Percentiles rank a stretch among this genome's conserved stretches.
phyloP scores from a whole-genome alignment of 2,329 filamentous ascomycete genomes.

The Trichophaea hybrida region DNA sequence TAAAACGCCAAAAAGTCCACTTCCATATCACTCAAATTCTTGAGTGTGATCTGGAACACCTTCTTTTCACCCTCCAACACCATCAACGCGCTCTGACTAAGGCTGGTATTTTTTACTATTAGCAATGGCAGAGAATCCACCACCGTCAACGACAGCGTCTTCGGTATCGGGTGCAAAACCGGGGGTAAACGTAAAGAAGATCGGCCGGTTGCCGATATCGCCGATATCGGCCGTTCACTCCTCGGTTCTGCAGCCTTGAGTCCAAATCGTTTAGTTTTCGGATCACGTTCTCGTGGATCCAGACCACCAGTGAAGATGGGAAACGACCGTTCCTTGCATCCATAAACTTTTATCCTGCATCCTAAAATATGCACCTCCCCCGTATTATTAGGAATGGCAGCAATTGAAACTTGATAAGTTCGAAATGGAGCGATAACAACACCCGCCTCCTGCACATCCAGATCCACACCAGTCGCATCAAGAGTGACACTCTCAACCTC shows the following conservation, averaged over 20 bases:
- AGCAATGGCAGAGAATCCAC: constrained; percentile 68
- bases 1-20: constrained; percentile 78
- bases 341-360: constrained; percentile 62
- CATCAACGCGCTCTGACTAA: constrained; percentile 79
- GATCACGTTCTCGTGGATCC: constrained; percentile 51
- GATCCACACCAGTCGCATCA: constrained; percentile 56
- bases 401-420: constrained; percentile 61
- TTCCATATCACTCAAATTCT: constrained; percentile 60
- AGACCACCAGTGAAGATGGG: constrained; percentile 64
- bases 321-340: constrained; percentile 70
- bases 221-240: constrained; percentile 27
- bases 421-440: constrained; percentile 66
- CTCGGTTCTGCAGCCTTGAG: constrained; percentile 42
- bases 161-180: constrained; percentile 32
- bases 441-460: constrained; percentile 50
- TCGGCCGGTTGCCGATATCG: constrained; percentile 23
- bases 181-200: constrained; percentile 31
- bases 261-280: constrained; percentile 65
- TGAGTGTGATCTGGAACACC: constrained; percentile 61
- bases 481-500: constrained; percentile 72
- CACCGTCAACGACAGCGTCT: constrained; percentile 51
- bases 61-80: constrained; percentile 78
- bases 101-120: constrained; percentile 56
- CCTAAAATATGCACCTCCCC: constrained; percentile 63
- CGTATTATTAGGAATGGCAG: constrained; percentile 49